Evolutionary conservation across 2,329 filamentous ascomycete species (phyloP).

Genomic region (Lasiodiplodia citricola): DNA sequence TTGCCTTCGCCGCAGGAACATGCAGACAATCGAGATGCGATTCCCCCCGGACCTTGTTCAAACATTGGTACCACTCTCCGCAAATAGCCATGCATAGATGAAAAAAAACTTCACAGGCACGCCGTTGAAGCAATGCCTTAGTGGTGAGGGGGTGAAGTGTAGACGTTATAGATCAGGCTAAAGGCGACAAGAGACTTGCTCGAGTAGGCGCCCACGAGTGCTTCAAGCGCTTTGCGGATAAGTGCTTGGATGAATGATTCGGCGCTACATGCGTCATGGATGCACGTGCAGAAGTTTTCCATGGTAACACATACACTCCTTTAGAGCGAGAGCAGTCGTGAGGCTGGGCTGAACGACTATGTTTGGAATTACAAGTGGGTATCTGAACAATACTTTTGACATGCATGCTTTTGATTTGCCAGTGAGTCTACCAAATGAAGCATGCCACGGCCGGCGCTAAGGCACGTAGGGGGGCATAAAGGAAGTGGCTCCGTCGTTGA

Average conservation of each 20-base stretch:
- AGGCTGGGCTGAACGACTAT: too few species aligned
- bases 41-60: background rate
- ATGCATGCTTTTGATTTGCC: background rate
- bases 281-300: background rate
- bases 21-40: background rate
- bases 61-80: background rate
- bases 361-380: background rate
- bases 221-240: background rate
- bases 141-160: background rate
- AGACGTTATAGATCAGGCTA: background rate
- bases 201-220: too few species aligned
- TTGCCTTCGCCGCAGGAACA: background rate
- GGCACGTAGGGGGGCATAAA: background rate
- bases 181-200: too few species aligned
- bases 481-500: background rate
- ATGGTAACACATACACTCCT: background rate
- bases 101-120: background rate
- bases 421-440: background rate
- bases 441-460: background rate
- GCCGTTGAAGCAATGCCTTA: background rate
- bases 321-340: background rate
- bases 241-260: background rate
- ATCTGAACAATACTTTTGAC: background rate
- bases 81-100: background rate
- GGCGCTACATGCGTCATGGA: background rate